Base-by-base conservation (phyloP, 2,329 filamentous ascomycete species). In the Raffaelea albimanens region DNA sequence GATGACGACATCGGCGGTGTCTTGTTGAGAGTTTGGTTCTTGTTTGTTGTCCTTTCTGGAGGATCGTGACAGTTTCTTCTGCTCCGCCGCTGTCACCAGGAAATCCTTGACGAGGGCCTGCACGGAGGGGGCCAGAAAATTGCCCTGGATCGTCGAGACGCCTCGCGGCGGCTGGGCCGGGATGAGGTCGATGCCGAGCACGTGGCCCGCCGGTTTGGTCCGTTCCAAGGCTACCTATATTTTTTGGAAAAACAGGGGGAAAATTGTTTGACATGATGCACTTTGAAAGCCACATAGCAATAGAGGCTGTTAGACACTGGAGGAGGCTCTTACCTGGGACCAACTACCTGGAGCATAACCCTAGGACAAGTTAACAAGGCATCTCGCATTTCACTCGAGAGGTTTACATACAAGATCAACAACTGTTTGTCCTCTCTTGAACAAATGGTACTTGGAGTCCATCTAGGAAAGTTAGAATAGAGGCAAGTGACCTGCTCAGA, bases 111-210 rank as follows among this genome's bases (percentile, higher is more conserved):
- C 82, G 63, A 91, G 78, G 20, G 71, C 75, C 63, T 85, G 85
- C n/a, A 96, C 82, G 2, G 68, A 66, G 0, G 80, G 75, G 5
- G 82, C 85, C 38, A 97, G 71, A 55, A 98, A 97, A 62, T 98
- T 87, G 43, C 94, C 93, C 65, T 98, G 93, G 49, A 98, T 89
- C 2, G 88, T 88, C 23, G 87, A 90, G n/a, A 95, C 89, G 20
- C 93, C 93, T 58, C 78, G 81, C 0, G 93, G 93, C 5, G 94
- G 91, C 61, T 91, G 85, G 0, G 89, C 87, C 4, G 93, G 93
- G 54, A 98, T 88, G 45, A 98, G 77, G 63, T 98, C 93, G 58
- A 98, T 91, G 11, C 93, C 94, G 23, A 98, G 71, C 13, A 98
- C 82, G 40, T 84, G 79, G 9, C 90, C 89, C 41, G 76, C 67